Conservation (phyloP, 805 yeast species). For the Wickerhamomyces rabaulensis region DNA sequence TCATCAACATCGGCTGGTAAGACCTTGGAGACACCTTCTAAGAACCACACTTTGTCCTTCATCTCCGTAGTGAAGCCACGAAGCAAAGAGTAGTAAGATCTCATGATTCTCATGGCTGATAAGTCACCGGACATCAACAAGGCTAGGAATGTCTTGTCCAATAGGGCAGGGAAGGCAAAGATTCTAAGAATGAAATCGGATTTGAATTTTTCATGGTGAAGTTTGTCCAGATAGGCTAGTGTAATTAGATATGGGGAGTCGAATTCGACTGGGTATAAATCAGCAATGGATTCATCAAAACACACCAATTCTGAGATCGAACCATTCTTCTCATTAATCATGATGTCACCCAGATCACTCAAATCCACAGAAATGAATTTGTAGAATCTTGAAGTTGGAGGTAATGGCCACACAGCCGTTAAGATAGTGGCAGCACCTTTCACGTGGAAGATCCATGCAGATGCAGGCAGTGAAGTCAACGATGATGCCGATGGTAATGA, state of each 20-base stretch:
- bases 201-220: conserved; percentile 75
- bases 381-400: conserved; percentile 59
- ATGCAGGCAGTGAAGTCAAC: conserved; percentile 66
- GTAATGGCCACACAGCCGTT: conserved; percentile 94
- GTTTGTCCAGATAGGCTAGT: conserved; percentile 76
- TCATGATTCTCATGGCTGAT: conserved; percentile 85
- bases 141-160: conserved; percentile 76
- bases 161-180: conserved; percentile 88
- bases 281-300: conserved; percentile 80
- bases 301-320: conserved; percentile 59
- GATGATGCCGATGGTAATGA: conserved; percentile 37
- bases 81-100: conserved; percentile 77
- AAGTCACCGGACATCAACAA: conserved; percentile 79
- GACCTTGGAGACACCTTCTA: conserved; percentile 86
- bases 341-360: conserved; percentile 76
- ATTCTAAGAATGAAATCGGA: conserved; percentile 82
- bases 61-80: conserved; percentile 79
- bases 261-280: conserved; percentile 78
- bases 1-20: conserved; percentile 90
- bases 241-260: conserved; percentile 86
- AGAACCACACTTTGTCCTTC: conserved; percentile 89
- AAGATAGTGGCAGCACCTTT: conserved; percentile 95
- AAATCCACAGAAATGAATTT: conserved; percentile 79
- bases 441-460: conserved; percentile 96
- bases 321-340: conserved; percentile 31